phyloP scores from a whole-genome alignment of 805 yeast species.

The Metschnikowia bowlesiae region DNA sequence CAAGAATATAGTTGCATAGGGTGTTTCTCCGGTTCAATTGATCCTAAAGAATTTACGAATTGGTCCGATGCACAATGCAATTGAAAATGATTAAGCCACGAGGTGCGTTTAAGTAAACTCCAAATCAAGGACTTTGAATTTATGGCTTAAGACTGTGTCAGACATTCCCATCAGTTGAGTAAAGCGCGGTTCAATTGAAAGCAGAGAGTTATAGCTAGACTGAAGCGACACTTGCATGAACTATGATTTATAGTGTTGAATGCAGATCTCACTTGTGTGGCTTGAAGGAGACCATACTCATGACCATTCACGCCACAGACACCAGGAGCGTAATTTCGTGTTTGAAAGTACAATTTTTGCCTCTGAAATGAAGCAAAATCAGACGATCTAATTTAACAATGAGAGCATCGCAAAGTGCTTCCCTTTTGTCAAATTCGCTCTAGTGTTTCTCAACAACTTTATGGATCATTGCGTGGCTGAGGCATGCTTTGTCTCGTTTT shows the following conservation, averaged over 20 bases:
- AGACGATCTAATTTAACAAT: no score
- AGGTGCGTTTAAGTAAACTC: neutral
- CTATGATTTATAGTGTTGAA: neutral
- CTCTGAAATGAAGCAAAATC: no score
- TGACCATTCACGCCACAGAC: no score
- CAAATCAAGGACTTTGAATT: neutral
- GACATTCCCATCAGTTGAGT: neutral
- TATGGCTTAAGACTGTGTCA: neutral
- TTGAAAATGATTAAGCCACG: neutral
- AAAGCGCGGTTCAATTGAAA: neutral
- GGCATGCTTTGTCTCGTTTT: constrained; percentile 6
- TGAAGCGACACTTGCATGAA: no score
- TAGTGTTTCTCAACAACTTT: no score
- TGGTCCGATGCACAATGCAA: neutral
- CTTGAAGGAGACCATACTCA: no score
- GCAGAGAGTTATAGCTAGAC: no score
- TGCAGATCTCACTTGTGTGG: neutral
- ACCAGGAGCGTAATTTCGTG: no score
- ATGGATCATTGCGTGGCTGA: neutral
- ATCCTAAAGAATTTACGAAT: neutral
- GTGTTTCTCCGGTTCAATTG: neutral
- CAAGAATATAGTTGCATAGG: no score
- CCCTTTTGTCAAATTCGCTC: no score
- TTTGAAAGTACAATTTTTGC: no score
- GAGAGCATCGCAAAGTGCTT: no score